phyloP scores from a whole-genome alignment of 176 grass and related monocot genomes.

The Eragrostis nindensis region DNA sequence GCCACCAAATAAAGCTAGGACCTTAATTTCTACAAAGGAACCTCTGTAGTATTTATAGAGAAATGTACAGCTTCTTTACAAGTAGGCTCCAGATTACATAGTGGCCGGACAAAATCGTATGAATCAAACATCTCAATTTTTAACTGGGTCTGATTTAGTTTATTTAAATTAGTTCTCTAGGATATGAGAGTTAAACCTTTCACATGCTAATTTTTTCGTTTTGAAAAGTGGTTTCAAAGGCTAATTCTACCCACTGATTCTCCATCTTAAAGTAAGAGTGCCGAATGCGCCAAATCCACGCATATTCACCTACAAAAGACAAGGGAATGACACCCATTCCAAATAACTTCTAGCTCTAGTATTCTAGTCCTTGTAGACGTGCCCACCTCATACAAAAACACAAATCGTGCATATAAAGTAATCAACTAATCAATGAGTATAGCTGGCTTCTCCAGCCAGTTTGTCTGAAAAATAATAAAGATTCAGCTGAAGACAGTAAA shows the following conservation, averaged over 20 bases:
- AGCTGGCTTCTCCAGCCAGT: not conserved
- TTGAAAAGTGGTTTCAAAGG: not conserved
- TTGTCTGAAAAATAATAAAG: slow-evolving; percentile 2
- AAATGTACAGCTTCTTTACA: not conserved
- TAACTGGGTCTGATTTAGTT: not conserved
- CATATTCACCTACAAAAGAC: slow-evolving; percentile 28
- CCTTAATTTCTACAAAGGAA: not conserved
- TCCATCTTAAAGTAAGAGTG: slow-evolving; percentile 30
- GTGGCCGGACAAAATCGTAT: not conserved
- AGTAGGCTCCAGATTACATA: slow-evolving; percentile 2
- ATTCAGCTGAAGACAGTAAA: not conserved
- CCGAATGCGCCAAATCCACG: slow-evolving; percentile 21
- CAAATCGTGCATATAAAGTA: slow-evolving; percentile 29
- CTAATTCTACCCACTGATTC: slow-evolving; percentile 3
- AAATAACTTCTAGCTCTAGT: slow-evolving; percentile 19
- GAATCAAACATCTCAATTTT: not conserved
- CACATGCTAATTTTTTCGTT: slow-evolving; percentile 18
- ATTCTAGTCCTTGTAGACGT: slow-evolving; percentile 21
- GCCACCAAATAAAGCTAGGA: not conserved
- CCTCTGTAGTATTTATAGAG: slow-evolving; percentile 11
- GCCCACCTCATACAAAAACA: slow-evolving; percentile 23
- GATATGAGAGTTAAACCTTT: slow-evolving; percentile 20
- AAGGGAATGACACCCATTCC: not conserved
- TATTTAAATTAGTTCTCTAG: slow-evolving; percentile 16
- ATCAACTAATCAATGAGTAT: not conserved